Percentiles rank a stretch among this genome's conserved stretches.
Conservation (phyloP, 2,329 filamentous ascomycete species). For the Corniculantispora saksenae region DNA sequence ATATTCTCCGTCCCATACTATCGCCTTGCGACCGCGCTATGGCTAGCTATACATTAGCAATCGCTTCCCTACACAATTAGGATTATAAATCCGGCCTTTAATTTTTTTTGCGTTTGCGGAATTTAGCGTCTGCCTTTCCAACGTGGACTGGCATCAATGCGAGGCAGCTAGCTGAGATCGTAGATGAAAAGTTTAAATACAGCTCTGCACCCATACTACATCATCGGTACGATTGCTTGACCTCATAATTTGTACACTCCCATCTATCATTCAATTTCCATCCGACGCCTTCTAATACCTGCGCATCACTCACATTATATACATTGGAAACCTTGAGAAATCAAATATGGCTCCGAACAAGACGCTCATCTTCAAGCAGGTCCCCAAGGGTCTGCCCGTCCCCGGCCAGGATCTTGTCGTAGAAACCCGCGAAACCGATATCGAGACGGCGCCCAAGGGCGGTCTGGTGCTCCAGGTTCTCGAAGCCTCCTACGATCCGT, state of each 20-base stretch:
- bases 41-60: neutral
- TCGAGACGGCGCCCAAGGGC: slow-evolving; percentile 57
- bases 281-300: too few relatives aligned
- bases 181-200: neutral
- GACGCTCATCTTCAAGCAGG: slow-evolving; percentile 70
- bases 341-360: slow-evolving; percentile 62
- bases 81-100: slow-evolving; percentile 9
- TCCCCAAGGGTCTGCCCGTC: slow-evolving; percentile 67
- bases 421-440: slow-evolving; percentile 68
- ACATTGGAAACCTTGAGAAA: too few relatives aligned
- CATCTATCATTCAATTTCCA: neutral
- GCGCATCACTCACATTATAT: too few relatives aligned
- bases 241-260: neutral
- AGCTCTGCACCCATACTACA: neutral
- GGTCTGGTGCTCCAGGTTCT: slow-evolving; percentile 72
- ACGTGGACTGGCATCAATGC: too few relatives aligned
- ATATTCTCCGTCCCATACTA: neutral
- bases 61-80: neutral
- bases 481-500: slow-evolving; percentile 80
- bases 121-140: neutral
- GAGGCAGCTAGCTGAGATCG: neutral
- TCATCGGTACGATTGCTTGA: neutral
- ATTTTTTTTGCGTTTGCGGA: neutral
- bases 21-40: neutral
- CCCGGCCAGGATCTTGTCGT: slow-evolving; percentile 69